A percentile compares a stretch with the other conserved stretches of the same genome.
phyloP scores from a whole-genome alignment of 164 flowering plant species.

The Cinnamomum chago region DNA sequence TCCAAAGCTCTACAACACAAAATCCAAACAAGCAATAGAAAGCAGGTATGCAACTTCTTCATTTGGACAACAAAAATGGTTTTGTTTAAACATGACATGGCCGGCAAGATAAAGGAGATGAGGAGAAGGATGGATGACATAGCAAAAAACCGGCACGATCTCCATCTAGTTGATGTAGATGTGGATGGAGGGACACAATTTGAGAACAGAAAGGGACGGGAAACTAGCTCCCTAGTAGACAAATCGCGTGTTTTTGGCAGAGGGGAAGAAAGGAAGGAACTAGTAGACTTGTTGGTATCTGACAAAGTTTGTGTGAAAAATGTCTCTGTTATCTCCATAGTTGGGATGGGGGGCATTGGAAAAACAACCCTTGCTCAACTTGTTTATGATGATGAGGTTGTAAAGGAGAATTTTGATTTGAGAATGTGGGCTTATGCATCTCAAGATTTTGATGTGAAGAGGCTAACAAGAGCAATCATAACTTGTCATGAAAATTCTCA shows the following conservation, averaged over 20 bases:
- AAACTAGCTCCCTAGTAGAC: neutral
- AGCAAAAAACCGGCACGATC: neutral
- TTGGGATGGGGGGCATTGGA: slow-evolving; percentile 13
- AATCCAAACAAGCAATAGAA: neutral
- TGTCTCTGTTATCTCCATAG: slow-evolving; percentile 4
- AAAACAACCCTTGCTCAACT: slow-evolving; percentile 10
- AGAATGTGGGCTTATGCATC: slow-evolving; percentile 8
- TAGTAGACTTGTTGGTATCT: neutral
- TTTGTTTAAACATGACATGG: neutral
- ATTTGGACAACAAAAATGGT: neutral
- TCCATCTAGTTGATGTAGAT: neutral
- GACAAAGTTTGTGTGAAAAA: neutral
- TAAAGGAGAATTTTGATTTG: neutral
- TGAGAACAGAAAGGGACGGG: neutral
- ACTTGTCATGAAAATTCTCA: neutral
- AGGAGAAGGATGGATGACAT: slow-evolving; percentile 1
- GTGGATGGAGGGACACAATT: neutral
- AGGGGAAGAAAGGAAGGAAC: neutral
- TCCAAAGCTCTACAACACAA: neutral
- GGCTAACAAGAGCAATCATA: slow-evolving; percentile 1
- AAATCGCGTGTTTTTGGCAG: slow-evolving; percentile 1
- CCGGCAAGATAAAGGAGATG: neutral
- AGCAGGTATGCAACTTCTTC: neutral
- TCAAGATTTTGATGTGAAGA: slow-evolving; percentile 9
- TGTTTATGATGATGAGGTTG: slow-evolving; percentile 4